Evolutionary conservation across 2,329 filamentous ascomycete genomes (phyloP).

Genomic region (Beauveria bassiana): DNA sequence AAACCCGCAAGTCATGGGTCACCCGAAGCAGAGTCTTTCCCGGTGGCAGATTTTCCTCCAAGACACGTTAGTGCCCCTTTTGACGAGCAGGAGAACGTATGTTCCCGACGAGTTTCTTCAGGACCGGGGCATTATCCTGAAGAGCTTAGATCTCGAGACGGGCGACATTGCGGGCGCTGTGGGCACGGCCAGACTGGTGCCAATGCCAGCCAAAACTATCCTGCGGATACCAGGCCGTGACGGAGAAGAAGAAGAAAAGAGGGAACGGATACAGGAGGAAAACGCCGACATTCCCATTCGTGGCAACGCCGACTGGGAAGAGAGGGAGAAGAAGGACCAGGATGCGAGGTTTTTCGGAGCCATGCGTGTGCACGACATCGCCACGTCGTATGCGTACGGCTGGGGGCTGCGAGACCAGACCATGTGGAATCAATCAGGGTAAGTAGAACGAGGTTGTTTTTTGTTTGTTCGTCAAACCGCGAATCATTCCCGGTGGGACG

Average conservation of each 20-base stretch:
- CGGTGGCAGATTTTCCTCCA: neutral
- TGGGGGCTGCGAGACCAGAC: neutral
- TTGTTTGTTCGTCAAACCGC: neutral
- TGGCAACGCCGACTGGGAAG: neutral
- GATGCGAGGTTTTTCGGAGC: neutral
- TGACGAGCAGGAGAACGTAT: neutral
- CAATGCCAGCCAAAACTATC: neutral
- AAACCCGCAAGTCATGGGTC: neutral
- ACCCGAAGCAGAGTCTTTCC: too few relatives aligned
- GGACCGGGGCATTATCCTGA: neutral
- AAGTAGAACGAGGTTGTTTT: neutral
- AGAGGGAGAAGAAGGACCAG: neutral
- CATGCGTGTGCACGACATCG: neutral
- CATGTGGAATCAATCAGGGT: neutral
- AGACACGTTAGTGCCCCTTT: neutral
- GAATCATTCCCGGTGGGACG: neutral
- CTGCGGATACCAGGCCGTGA: neutral
- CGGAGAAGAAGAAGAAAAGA: too few relatives aligned
- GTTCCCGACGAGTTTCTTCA: neutral
- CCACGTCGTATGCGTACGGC: neutral
- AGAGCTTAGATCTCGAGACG: neutral
- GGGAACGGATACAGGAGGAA: too few relatives aligned
- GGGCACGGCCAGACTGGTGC: neutral
- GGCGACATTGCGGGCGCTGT: neutral
- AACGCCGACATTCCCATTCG: neutral